A percentile compares a stretch with the other conserved stretches of the same genome.
Evolutionary conservation across 2,329 filamentous ascomycete genomes (phyloP).

Genomic region (Xylariaceae sp.): DNA sequence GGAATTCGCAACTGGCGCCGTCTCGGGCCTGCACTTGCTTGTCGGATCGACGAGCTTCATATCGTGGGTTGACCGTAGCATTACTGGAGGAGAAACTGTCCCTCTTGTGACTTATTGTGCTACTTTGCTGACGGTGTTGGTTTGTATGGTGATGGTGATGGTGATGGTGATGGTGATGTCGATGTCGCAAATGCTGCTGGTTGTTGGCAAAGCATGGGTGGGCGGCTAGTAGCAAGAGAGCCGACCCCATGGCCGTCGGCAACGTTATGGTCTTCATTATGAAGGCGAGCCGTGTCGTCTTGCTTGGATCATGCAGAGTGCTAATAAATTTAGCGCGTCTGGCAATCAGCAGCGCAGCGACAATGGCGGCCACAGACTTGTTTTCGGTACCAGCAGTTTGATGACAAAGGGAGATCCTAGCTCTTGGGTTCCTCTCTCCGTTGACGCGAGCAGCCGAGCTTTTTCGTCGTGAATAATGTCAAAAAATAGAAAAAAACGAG

Average conservation of each 20-base stretch:
- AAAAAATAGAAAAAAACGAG: constrained; percentile 9
- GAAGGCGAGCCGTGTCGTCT: constrained; percentile 20
- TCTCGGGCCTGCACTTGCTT: constrained; percentile 46
- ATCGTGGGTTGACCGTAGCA: constrained; percentile 28
- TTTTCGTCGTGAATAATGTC: not conserved
- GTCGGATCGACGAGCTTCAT: constrained; percentile 26
- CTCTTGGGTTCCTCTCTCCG: not conserved
- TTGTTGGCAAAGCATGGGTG: constrained; percentile 33
- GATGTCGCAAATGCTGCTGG: constrained; percentile 36
- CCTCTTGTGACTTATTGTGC: constrained; percentile 24
- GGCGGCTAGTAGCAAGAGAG: constrained; percentile 41
- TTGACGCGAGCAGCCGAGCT: not conserved
- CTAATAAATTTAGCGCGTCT: constrained; percentile 2
- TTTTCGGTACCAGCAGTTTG: not conserved
- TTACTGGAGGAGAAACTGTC: constrained; percentile 31
- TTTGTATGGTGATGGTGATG: constrained; percentile 33
- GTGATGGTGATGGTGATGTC: constrained; percentile 37
- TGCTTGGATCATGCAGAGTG: not conserved
- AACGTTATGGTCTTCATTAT: constrained; percentile 51
- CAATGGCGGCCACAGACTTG: not conserved
- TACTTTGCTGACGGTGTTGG: constrained; percentile 23
- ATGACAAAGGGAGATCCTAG: not conserved
- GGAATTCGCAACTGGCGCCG: constrained; percentile 55
- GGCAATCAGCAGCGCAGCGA: constrained; percentile 4
- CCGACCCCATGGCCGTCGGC: constrained; percentile 45